phyloP scores from a whole-genome alignment of 768 basidiomycete genomes.

The Rhodotorula sphaerocarpa region DNA sequence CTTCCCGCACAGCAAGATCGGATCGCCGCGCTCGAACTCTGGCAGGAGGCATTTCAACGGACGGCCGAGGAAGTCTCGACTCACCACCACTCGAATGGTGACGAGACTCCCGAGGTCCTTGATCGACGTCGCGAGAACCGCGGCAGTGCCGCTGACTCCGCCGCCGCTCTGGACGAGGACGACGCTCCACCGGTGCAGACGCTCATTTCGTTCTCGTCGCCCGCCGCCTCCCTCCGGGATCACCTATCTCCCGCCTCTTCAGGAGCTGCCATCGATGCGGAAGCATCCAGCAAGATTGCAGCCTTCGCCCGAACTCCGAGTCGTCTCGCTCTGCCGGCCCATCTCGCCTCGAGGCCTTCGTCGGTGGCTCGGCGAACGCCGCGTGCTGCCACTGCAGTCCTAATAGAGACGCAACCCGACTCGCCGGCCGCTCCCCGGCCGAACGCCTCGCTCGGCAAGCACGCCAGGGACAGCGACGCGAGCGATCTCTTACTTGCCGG shows the following conservation, averaged over 20 bases:
- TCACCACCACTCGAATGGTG: too few species aligned
- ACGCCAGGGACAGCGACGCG: conserved; percentile 6
- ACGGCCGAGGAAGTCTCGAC: too few species aligned
- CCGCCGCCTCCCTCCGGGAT: neutral
- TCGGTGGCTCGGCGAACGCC: neutral
- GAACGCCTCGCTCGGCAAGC: conserved; percentile 14
- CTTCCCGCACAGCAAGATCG: too few species aligned
- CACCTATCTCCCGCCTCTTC: neutral
- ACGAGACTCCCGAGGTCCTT: too few species aligned
- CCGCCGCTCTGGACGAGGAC: too few species aligned
- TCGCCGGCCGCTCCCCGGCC: neutral
- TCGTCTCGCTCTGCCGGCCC: conserved; percentile 2
- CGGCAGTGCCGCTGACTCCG: too few species aligned
- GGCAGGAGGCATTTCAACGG: too few species aligned
- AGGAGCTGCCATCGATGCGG: too few species aligned
- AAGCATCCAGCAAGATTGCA: too few species aligned
- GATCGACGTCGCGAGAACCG: too few species aligned
- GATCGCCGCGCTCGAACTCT: too few species aligned
- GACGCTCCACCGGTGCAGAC: conserved; percentile 5
- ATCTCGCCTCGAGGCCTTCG: conserved; percentile 1
- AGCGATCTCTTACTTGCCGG: neutral
- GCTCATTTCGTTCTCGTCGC: conserved; percentile 9
- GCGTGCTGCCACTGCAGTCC: neutral
- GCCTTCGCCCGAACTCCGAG: neutral
- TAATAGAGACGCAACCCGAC: neutral